Evolutionary conservation across 352 stramenopile genomes (phyloP), one percentile per base, ranked within the genome.

Genomic region (Globisporangium abappressorium): DNA sequence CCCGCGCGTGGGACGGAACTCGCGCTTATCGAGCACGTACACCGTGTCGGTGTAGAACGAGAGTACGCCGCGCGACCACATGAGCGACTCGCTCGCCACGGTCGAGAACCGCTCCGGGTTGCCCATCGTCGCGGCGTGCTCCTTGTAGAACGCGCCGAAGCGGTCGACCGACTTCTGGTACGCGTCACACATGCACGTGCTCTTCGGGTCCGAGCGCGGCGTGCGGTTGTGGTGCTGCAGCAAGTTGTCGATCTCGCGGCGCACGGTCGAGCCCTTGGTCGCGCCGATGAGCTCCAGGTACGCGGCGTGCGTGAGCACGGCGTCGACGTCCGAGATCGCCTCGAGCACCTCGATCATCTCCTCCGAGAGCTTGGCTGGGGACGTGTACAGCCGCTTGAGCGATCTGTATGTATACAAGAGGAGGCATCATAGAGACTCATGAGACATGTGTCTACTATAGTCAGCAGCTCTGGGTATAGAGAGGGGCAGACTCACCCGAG

Each of bases 21-120:
- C 75, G 18, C 83, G 78, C 70, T 95, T 95, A 73, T 95, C 85
- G 53, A 95, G 71, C 22, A 85, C 71, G 68, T 91, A 95, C 36
- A 93, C 78, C 26, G 86, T 92, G 67, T 95, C 87, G 1, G 83
- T 88, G 67, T 91, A 95, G 70, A 91, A 95, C 3, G 85, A 87
- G 3, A 95, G 64, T 7, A 91, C 80, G n/a, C 80, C 76, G 3
- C 81, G 79, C 5, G 82, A 81, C 64, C 76, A 80, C 81, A 95
- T 93, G 36, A 93, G 74, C 24, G 85, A 89, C 64, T 93, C 85
- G 49, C 85, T 93, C 12, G 74, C 85, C 5, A 93, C 85, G 2
- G 82, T 87, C 24, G 84, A 92, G 49, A 87, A 83, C 2, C 84
- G 81, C 47, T 79, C 68, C 28, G 72, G 78, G 15, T 55, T 67